Percentiles rank a stretch among this genome's conserved stretches.
Evolutionary conservation across 768 basidiomycete genomes (phyloP).

Genomic region (Tylopilus subfusipes): DNA sequence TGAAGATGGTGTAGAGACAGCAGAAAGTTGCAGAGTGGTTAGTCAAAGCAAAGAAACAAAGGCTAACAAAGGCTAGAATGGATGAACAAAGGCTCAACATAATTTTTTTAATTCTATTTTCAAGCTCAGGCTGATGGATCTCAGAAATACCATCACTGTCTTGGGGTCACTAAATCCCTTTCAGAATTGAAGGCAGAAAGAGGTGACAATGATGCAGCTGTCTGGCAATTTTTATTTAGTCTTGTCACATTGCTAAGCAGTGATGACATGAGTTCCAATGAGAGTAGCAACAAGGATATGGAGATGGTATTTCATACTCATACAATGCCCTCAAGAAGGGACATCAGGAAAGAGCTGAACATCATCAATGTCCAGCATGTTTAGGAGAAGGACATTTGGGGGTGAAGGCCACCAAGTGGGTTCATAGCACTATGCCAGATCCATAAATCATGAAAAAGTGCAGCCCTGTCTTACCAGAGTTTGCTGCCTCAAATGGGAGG

Average conservation of each 20-base stretch:
- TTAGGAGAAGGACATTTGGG: not conserved
- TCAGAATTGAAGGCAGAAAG: not conserved
- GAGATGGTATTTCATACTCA: not conserved
- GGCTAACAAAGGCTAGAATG: not conserved
- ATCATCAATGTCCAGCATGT: not conserved
- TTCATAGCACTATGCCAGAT: not conserved
- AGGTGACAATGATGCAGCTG: not conserved
- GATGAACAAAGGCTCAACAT: not conserved
- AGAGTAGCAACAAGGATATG: slow-evolving; percentile 3
- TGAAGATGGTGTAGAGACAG: not conserved
- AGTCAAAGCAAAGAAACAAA: not conserved
- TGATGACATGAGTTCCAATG: slow-evolving; percentile 7
- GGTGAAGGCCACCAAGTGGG: not conserved
- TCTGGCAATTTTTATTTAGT: not conserved
- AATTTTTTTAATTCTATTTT: not conserved
- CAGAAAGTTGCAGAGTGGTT: not conserved
- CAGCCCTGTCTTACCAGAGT: too few species aligned
- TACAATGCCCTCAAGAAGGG: not conserved
- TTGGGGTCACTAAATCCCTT: not conserved
- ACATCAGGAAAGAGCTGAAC: slow-evolving; percentile 2
- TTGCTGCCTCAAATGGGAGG: too few species aligned
- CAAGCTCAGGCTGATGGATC: not conserved
- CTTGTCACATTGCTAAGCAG: not conserved
- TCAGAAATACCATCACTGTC: not conserved
- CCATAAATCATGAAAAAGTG: too few species aligned